Conservation (phyloP, 2,329 filamentous ascomycete species). For the Phaeosphaeriaceae sp. region DNA sequence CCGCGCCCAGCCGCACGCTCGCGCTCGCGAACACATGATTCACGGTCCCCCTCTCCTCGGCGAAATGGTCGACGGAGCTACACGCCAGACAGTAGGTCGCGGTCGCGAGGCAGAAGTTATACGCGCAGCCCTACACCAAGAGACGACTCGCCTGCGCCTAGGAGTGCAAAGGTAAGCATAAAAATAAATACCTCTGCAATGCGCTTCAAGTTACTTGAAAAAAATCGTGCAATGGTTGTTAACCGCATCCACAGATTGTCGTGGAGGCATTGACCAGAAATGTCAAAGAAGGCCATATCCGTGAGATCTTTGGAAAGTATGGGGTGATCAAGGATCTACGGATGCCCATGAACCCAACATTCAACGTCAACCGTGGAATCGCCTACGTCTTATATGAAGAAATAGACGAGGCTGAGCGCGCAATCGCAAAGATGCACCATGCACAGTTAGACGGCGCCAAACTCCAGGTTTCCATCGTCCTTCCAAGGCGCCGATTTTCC, state of each 20-base stretch:
- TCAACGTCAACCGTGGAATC: conserved; percentile 88
- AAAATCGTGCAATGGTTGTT: conserved; percentile 9
- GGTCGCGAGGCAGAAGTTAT: conserved; percentile 43
- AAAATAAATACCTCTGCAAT: not conserved
- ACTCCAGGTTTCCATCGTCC: conserved; percentile 86
- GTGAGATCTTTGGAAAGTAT: conserved; percentile 90
- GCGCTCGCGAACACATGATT: conserved; percentile 23
- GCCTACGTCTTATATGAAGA: conserved; percentile 88
- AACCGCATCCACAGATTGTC: conserved; percentile 71
- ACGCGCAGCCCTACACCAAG: conserved; percentile 44
- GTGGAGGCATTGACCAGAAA: conserved; percentile 97
- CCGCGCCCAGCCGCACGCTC: conserved; percentile 41
- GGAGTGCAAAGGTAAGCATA: conserved; percentile 47
- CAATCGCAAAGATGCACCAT: conserved; percentile 97
- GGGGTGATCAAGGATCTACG: conserved; percentile 86
- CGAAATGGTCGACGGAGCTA: conserved; percentile 47
- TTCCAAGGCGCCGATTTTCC: conserved; percentile 83
- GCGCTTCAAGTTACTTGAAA: not conserved
- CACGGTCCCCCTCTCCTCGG: conserved; percentile 31
- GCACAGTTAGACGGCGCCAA: conserved; percentile 85
- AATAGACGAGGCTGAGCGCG: conserved; percentile 80
- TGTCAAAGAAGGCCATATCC: conserved; percentile 84
- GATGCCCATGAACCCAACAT: conserved; percentile 85
- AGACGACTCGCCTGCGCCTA: conserved; percentile 41
- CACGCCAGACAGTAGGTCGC: conserved; percentile 36